Conservation (phyloP, 2,329 filamentous ascomycete species). For the Emergomyces africanus region DNA sequence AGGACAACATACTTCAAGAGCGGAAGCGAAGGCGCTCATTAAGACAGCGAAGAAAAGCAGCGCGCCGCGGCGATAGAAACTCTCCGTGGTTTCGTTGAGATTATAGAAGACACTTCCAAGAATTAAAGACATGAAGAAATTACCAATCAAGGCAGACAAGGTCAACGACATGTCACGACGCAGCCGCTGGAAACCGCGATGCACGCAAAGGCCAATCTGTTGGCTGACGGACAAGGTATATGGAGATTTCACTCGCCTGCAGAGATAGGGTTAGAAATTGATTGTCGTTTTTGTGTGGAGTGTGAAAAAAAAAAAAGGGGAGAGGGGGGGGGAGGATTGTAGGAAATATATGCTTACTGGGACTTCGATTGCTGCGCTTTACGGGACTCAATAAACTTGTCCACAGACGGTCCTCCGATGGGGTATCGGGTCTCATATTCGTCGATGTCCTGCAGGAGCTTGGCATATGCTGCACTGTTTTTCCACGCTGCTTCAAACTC, state of each 20-base stretch:
- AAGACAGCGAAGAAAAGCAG: slow-evolving; percentile 79
- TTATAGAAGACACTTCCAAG: slow-evolving; percentile 74
- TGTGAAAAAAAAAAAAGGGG: neutral
- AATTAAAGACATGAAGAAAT: slow-evolving; percentile 63
- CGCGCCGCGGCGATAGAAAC: slow-evolving; percentile 66
- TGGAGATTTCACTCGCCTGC: slow-evolving; percentile 53
- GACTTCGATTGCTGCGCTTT: slow-evolving; percentile 30
- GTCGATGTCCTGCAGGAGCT: slow-evolving; percentile 32
- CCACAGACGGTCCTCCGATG: slow-evolving; percentile 15
- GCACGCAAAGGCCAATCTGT: slow-evolving; percentile 66
- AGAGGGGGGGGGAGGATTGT: too few species aligned
- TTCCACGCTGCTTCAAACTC: slow-evolving; percentile 52
- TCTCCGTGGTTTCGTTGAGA: slow-evolving; percentile 47
- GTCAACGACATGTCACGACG: slow-evolving; percentile 63
- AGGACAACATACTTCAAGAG: slow-evolving; percentile 48
- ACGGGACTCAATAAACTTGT: slow-evolving; percentile 18
- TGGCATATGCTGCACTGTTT: slow-evolving; percentile 36
- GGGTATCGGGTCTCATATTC: slow-evolving; percentile 31
- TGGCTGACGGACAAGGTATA: slow-evolving; percentile 67
- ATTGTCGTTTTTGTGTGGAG: neutral
- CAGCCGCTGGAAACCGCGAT: slow-evolving; percentile 66
- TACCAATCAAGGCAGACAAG: slow-evolving; percentile 51
- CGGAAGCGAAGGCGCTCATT: slow-evolving; percentile 71
- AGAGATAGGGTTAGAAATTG: neutral
- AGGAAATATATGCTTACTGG: slow-evolving; percentile 15